Evolutionary conservation across 352 stramenopile genomes (phyloP).

Genomic region (Pythium aphanidermatum): DNA sequence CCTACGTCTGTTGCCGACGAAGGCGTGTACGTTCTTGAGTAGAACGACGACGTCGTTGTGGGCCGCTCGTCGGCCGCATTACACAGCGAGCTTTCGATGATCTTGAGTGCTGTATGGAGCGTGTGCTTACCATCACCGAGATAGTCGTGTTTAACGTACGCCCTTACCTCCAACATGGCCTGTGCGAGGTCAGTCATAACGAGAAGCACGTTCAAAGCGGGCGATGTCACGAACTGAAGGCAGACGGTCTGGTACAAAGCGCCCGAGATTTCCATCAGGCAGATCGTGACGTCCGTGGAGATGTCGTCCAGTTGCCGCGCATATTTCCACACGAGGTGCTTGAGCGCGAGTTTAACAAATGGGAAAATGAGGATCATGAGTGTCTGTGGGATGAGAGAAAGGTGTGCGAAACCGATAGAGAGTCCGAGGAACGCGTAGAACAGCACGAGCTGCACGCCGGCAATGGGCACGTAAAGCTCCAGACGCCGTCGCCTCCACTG

Average conservation of each 20-base stretch:
- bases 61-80: not conserved
- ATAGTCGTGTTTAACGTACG: constrained; percentile 3
- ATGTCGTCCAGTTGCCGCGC: constrained; percentile 11
- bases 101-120: constrained; percentile 8
- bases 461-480: constrained; percentile 4
- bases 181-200: not conserved
- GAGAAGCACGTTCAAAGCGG: not conserved
- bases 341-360: constrained; percentile 8
- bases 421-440: constrained; percentile 8
- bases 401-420: constrained; percentile 1
- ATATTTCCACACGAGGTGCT: constrained; percentile 6
- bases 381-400: not conserved
- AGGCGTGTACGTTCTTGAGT: not conserved
- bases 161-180: not conserved
- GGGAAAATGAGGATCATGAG: constrained; percentile 5
- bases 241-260: constrained; percentile 6
- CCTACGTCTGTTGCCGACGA: not conserved
- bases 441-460: constrained; percentile 2
- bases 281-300: constrained; percentile 13
- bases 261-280: constrained; percentile 13
- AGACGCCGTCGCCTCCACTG: not conserved
- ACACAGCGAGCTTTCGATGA: constrained; percentile 12
- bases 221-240: constrained; percentile 3
- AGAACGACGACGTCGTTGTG: not conserved
- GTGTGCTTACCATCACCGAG: constrained; percentile 7